These are phyloP conservation scores for Venturia aucupariae DNA, from an alignment of 2,329 filamentous ascomycete genomes.

Conservation along the genomic window DNA sequence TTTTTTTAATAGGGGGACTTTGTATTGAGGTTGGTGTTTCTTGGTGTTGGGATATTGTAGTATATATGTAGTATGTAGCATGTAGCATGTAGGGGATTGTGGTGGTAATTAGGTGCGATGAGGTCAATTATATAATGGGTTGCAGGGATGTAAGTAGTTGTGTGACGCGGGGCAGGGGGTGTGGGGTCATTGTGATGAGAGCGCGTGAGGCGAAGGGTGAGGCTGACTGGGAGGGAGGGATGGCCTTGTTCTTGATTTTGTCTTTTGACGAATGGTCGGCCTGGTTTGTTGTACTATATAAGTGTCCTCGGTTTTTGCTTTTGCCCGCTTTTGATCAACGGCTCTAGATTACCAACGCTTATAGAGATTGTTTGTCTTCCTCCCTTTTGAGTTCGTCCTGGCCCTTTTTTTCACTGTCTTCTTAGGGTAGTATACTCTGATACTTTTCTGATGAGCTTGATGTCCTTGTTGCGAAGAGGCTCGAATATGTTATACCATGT, in stretches of 20 bases:
- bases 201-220: conserved; percentile 7
- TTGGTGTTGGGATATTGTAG: background rate
- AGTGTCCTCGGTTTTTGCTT: background rate
- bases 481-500: background rate
- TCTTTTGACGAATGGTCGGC: background rate
- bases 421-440: background rate
- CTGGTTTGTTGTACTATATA: background rate
- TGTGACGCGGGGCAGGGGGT: background rate
- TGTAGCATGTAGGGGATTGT: background rate
- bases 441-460: background rate
- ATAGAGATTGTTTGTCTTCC: no score
- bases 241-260: background rate
- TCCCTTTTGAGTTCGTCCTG: no score
- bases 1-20: no score
- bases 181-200: background rate
- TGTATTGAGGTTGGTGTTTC: no score
- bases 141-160: background rate
- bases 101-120: background rate
- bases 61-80: no score
- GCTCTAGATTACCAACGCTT: no score
- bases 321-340: background rate
- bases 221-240: background rate
- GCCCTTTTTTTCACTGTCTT: no score
- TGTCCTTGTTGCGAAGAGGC: background rate
- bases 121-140: background rate